Base-by-base conservation (phyloP, 2,329 filamentous ascomycete genomes). In the Fusarium concolor region DNA sequence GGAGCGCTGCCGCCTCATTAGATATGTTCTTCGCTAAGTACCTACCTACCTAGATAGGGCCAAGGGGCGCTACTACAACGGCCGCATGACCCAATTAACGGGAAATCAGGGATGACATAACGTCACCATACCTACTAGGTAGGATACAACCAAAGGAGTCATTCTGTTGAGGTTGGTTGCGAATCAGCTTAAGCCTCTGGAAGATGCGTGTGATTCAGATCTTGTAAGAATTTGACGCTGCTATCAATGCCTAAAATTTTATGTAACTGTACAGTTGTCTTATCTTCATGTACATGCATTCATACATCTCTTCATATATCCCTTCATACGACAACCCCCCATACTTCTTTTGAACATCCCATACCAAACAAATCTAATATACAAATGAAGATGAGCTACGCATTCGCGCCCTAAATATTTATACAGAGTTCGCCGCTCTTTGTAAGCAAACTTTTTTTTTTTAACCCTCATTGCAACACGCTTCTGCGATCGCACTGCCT, bases 1-100 rank as follows among this genome's bases (percentile, higher is more conserved):
- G 12, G 29, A 24, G 38, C 42, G 17, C n/a, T 18, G 18, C 38
- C 26, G 15, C 24, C n/a, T 33, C 3, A 33, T 50, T 50, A 33
- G 45, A 64, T 33, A 39, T 17, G 20, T 51, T 54, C 56, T 55
- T 26, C 51, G n/a, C 9, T 26, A 26, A 10, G 9, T 26, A 26
- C 5, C 5, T 26, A 26, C 26, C 4, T 24, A 6, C 63, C 22
- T 22, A 39, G 53, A 46, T 35, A 15, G 9, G 56, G 66, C 17
- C 49, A 70, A 63, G 66, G 50, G 33, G 43, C 22, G 42, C 60
- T 46, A 45, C 61, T 46, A 33, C 24, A 54, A 28, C 28, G 37
- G 12, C 61, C 66, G 56, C 66, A 63, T 70, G 62, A 69, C 53
- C 62, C 45, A 69, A 66, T 67, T 37, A 52, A 44, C 14, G 14